A percentile compares a stretch with the other conserved stretches of the same genome.
Evolutionary conservation across 148 eudicot genomes (phyloP).

Genomic region (Polygonum maritimum): DNA sequence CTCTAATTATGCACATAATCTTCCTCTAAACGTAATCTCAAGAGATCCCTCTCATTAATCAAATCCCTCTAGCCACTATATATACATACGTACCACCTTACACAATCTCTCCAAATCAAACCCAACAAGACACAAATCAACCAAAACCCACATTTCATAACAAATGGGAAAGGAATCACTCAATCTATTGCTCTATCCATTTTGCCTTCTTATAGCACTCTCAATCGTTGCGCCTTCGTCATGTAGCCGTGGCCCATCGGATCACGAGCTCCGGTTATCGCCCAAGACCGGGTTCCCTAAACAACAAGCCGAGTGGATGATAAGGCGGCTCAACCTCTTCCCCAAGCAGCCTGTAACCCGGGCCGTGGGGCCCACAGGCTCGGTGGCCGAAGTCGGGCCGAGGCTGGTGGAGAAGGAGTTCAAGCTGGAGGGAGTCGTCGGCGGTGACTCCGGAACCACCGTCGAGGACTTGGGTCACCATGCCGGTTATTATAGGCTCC

Average conservation of each 20-base stretch:
- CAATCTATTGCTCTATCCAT: neutral
- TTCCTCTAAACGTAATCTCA: neutral
- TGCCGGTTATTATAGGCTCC: constrained; percentile 70
- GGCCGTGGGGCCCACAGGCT: constrained; percentile 14
- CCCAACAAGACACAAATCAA: neutral
- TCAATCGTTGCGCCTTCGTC: neutral
- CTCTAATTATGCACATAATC: neutral
- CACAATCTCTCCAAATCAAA: neutral
- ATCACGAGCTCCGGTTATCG: constrained; percentile 10
- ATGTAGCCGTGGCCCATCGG: neutral
- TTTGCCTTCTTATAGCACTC: neutral
- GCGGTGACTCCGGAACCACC: constrained; percentile 18
- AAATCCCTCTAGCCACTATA: neutral
- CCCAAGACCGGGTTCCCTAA: constrained; percentile 21
- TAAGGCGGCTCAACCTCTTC: constrained; percentile 58
- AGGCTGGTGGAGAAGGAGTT: constrained; percentile 54
- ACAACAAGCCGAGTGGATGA: constrained; percentile 30
- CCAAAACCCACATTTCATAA: neutral
- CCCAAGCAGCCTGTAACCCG: constrained; percentile 42
- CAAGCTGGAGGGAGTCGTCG: constrained; percentile 40
- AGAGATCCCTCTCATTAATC: neutral
- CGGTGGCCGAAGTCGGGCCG: constrained; percentile 2
- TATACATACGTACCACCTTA: neutral
- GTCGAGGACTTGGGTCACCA: constrained; percentile 70
- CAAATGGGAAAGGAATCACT: neutral